Percentiles rank a stretch among this genome's conserved stretches.
These are phyloP conservation scores for Termitomyces sp. DNA, from an alignment of 768 basidiomycete genomes.

Conservation along the genomic window DNA sequence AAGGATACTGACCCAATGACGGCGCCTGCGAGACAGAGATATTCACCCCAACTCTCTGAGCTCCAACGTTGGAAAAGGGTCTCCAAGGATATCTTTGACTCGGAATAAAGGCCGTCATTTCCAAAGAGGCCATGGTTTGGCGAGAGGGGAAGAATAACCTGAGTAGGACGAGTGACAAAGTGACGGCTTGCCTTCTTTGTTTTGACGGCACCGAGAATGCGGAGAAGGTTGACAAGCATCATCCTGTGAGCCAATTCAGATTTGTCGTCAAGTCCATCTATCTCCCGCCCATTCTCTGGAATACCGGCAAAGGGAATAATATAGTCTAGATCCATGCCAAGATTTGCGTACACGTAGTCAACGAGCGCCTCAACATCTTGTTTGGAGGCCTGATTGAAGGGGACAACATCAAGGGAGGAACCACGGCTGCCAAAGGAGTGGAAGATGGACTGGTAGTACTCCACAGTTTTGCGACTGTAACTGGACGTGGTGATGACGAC, in stretches of 20 bases:
- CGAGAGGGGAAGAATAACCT: slow-evolving; percentile 95
- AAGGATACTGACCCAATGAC: slow-evolving; percentile 78
- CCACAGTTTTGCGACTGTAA: slow-evolving; percentile 91
- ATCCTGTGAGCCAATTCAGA: slow-evolving; percentile 98
- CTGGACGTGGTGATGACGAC: slow-evolving; percentile 98
- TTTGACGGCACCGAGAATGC: slow-evolving; percentile 96
- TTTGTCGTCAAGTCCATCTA: slow-evolving; percentile 93
- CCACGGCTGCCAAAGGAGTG: slow-evolving; percentile 93
- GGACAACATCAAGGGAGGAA: slow-evolving; percentile 95
- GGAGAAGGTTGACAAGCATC: slow-evolving; percentile 96
- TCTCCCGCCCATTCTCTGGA: slow-evolving; percentile 98
- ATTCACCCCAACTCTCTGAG: slow-evolving; percentile 99
- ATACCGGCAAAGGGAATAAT: slow-evolving; percentile 98
- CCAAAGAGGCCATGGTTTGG: slow-evolving; percentile 98
- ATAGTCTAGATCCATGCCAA: slow-evolving; percentile 97
- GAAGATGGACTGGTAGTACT: slow-evolving; percentile 98
- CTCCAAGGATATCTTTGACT: slow-evolving; percentile 97
- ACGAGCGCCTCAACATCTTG: slow-evolving; percentile 98
- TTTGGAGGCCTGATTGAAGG: slow-evolving; percentile 98
- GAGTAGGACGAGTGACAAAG: slow-evolving; percentile 96
- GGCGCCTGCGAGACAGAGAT: slow-evolving; percentile 94
- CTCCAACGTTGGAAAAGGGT: slow-evolving; percentile 98
- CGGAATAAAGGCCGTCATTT: slow-evolving; percentile 95
- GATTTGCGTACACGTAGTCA: slow-evolving; percentile 94
- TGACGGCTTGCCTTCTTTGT: slow-evolving; percentile 95